These are phyloP conservation scores for Crucihimalaya himalaica DNA, from an alignment of 345 rosid genomes.

Conservation along the genomic window DNA sequence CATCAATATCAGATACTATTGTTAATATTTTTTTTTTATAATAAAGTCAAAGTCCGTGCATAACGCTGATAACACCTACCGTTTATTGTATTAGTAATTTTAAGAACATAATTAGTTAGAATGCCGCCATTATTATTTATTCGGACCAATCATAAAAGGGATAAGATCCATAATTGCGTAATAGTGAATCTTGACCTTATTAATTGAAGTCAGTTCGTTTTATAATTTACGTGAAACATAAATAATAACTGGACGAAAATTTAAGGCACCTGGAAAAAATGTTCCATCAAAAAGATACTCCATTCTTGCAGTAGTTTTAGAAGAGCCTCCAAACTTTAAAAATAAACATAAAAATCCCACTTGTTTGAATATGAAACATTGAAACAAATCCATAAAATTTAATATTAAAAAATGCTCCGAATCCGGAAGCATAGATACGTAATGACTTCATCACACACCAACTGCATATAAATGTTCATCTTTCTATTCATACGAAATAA, in stretches of 20 bases:
- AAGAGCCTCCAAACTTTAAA: not conserved
- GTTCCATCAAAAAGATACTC: not conserved
- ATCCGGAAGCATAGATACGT: slow-evolving; percentile 20
- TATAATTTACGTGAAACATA: slow-evolving; percentile 20
- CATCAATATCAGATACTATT: not conserved
- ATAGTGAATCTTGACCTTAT: slow-evolving; percentile 38
- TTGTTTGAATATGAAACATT: not conserved
- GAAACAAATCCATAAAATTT: not conserved
- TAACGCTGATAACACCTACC: not conserved
- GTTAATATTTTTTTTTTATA: too few species aligned
- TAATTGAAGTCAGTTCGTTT: slow-evolving; percentile 32
- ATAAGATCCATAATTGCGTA: slow-evolving; percentile 38
- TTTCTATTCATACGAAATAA: not conserved
- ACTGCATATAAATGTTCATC: slow-evolving; percentile 21
- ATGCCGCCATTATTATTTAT: slow-evolving; percentile 39
- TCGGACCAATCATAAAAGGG: slow-evolving; percentile 38
- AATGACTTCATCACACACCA: slow-evolving; percentile 16
- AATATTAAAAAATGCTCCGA: not conserved
- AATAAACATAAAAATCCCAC: not conserved
- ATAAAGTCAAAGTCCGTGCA: not conserved
- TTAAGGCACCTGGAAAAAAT: slow-evolving; percentile 29
- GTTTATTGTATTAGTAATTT: not conserved
- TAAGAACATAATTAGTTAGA: slow-evolving; percentile 11
- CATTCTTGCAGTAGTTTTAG: not conserved
- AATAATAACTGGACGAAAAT: slow-evolving; percentile 28